A percentile compares a stretch with the other conserved stretches of the same genome.
These are phyloP conservation scores for Ambispora gerdemannii DNA, from an alignment of 192 early-diverging fungal genomes.

Conservation along the genomic window DNA sequence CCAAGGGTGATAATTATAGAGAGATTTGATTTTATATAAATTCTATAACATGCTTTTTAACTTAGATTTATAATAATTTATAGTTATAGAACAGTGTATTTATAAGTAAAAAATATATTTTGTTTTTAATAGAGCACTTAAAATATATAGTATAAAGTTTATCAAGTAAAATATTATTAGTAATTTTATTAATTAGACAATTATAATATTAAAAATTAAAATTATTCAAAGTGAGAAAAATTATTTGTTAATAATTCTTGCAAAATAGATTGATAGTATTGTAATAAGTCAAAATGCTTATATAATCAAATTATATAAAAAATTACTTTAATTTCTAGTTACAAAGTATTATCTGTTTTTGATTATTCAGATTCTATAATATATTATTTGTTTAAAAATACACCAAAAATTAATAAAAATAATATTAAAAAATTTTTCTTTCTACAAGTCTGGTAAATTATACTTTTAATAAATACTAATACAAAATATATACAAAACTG, in stretches of 20 bases:
- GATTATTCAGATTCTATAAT: not conserved
- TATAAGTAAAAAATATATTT: not conserved
- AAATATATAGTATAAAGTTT: constrained; percentile 14
- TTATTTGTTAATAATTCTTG: constrained; percentile 7
- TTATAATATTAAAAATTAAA: constrained; percentile 5
- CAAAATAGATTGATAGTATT: constrained; percentile 12
- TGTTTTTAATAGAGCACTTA: constrained; percentile 5
- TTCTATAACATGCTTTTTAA: not conserved
- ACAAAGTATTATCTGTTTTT: not conserved
- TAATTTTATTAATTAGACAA: not conserved
- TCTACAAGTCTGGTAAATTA: not conserved
- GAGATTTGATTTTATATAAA: too few species aligned
- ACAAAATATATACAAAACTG: constrained; percentile 6
- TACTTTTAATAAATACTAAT: not conserved
- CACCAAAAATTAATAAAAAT: not conserved
- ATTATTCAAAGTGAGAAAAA: not conserved
- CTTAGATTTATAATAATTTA: not conserved
- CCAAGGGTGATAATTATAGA: too few species aligned
- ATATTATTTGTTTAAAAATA: not conserved
- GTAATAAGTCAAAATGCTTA: constrained; percentile 11
- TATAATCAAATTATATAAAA: not conserved
- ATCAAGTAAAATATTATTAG: not conserved
- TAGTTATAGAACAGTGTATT: not conserved
- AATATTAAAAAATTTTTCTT: not conserved
- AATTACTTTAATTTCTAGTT: not conserved